These are phyloP conservation scores for Lachnellula occidentalis DNA, from an alignment of 2,329 filamentous ascomycete genomes.

Conservation along the genomic window DNA sequence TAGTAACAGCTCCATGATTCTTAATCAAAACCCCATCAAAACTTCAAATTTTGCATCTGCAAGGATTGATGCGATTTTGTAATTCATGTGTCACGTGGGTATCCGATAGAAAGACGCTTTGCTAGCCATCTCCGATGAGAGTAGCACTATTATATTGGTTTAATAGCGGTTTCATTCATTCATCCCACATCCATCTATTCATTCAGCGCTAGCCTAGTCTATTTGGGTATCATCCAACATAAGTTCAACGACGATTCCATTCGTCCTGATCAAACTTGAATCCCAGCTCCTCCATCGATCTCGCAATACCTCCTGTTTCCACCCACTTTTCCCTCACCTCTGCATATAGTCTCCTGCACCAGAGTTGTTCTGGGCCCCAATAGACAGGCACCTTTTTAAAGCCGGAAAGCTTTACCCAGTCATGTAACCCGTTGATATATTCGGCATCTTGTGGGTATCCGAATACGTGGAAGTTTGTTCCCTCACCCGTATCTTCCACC, in stretches of 20 bases:
- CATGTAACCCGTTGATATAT: constrained; percentile 64
- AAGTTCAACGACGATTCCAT: neutral
- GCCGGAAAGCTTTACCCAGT: constrained; percentile 49
- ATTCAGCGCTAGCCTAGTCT: too few species aligned
- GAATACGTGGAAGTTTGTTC: constrained; percentile 44
- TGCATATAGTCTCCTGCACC: constrained; percentile 63
- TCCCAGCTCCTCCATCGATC: constrained; percentile 65
- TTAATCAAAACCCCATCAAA: too few species aligned
- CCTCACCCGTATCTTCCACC: constrained; percentile 37
- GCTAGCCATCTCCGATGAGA: too few species aligned
- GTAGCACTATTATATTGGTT: too few species aligned
- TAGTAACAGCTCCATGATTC: too few species aligned
- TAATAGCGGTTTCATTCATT: too few species aligned
- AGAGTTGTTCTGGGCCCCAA: constrained; percentile 68
- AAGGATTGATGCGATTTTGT: too few species aligned
- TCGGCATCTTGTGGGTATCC: constrained; percentile 55
- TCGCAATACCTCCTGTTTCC: constrained; percentile 57
- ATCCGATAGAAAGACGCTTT: too few species aligned
- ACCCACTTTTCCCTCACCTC: constrained; percentile 70
- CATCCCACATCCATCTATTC: too few species aligned
- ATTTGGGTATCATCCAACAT: too few species aligned
- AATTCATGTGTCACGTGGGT: too few species aligned
- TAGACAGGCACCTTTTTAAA: constrained; percentile 60
- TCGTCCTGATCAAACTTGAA: constrained; percentile 43
- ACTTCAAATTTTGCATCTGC: too few species aligned